Percentiles rank a stretch among this genome's conserved stretches.
phyloP scores from a whole-genome alignment of 169 alveolate species.

The Amoebophrya sp. region DNA sequence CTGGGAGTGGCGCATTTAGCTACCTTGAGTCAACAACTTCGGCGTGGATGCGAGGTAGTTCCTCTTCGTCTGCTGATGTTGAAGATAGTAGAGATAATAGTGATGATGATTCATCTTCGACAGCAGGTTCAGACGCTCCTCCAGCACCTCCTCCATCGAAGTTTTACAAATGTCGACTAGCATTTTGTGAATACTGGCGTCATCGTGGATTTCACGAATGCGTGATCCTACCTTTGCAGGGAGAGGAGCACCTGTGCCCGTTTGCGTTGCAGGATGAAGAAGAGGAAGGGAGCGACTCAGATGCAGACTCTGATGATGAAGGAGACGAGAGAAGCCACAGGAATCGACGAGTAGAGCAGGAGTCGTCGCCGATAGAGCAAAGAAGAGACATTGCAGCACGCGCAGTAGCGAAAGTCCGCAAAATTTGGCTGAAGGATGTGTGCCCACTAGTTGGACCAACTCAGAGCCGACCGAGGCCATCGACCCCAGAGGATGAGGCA shows the following conservation, averaged over 20 bases:
- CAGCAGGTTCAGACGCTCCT: too few relatives aligned
- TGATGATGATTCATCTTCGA: too few relatives aligned
- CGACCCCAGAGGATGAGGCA: neutral
- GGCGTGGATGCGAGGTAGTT: too few relatives aligned
- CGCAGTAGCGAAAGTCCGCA: neutral
- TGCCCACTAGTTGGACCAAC: neutral
- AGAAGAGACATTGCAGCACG: neutral
- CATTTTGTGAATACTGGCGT: neutral
- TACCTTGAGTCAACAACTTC: too few relatives aligned
- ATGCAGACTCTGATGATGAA: neutral
- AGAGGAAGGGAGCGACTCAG: neutral
- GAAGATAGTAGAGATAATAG: too few relatives aligned
- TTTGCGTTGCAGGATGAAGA: neutral
- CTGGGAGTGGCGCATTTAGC: too few relatives aligned
- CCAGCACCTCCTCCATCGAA: neutral
- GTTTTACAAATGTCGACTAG: neutral
- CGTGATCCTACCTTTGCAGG: neutral
- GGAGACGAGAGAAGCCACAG: neutral
- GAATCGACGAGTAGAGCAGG: neutral
- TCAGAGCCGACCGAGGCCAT: neutral
- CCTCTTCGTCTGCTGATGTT: too few relatives aligned
- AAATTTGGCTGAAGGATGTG: neutral
- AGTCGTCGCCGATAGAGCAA: neutral
- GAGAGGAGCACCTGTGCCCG: neutral
- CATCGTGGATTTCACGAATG: conserved; percentile 6